These are phyloP conservation scores for Penicillium pancosmium DNA, from an alignment of 495 filamentous ascomycete species.

Conservation along the genomic window DNA sequence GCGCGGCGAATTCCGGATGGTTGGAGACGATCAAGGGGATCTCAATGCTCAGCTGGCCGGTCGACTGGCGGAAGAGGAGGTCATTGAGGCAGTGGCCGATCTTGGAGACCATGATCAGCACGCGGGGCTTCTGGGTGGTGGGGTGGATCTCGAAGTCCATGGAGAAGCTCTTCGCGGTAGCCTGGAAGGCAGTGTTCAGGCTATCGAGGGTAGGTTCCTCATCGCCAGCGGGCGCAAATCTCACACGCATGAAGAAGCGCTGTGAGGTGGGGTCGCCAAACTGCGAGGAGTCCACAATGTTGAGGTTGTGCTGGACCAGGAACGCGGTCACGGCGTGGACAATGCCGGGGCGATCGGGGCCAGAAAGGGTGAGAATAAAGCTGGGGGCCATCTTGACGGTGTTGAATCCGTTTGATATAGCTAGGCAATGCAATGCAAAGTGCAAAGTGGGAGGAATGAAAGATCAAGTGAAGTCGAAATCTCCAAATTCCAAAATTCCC, in stretches of 20 bases:
- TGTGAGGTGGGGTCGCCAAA: slow-evolving; percentile 66
- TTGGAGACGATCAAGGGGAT: slow-evolving; percentile 71
- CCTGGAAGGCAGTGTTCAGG: slow-evolving; percentile 47
- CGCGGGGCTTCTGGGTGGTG: slow-evolving; percentile 62
- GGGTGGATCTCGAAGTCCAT: slow-evolving; percentile 67
- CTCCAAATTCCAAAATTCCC: slow-evolving; percentile 7
- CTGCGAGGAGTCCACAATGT: slow-evolving; percentile 75
- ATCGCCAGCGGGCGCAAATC: slow-evolving; percentile 56
- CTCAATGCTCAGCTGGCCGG: slow-evolving; percentile 62
- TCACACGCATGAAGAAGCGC: slow-evolving; percentile 79
- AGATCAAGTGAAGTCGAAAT: slow-evolving; percentile 10
- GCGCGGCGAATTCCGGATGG: slow-evolving; percentile 67
- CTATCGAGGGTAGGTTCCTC: slow-evolving; percentile 43
- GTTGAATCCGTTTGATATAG: slow-evolving; percentile 33
- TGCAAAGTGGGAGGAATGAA: no score
- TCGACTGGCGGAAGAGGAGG: slow-evolving; percentile 70
- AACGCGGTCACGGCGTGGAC: slow-evolving; percentile 75
- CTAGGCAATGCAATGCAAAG: no score
- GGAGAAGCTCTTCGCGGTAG: slow-evolving; percentile 57
- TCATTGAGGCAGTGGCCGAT: slow-evolving; percentile 81
- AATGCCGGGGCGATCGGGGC: slow-evolving; percentile 74
- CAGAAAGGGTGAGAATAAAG: slow-evolving; percentile 74
- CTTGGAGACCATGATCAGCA: slow-evolving; percentile 82
- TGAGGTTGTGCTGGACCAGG: slow-evolving; percentile 65
- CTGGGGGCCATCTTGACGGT: slow-evolving; percentile 46